Evolutionary conservation across 352 stramenopile species (phyloP).

Genomic region (Pythium guiyangense): DNA sequence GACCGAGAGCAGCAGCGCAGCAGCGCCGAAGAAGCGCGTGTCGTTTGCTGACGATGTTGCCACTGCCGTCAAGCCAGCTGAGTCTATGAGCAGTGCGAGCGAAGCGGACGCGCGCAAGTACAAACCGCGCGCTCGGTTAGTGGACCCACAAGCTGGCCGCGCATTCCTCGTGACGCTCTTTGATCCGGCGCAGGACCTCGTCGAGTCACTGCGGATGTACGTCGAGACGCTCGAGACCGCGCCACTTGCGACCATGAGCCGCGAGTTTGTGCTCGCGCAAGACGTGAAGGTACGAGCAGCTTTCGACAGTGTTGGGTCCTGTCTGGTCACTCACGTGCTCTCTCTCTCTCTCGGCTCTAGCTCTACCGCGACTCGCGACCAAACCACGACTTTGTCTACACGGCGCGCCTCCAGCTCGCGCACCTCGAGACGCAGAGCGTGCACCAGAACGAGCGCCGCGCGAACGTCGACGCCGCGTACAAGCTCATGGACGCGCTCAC

Average conservation of each 20-base stretch:
- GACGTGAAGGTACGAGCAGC: slow-evolving; percentile 40
- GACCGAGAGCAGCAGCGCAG: neutral
- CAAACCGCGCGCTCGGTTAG: neutral
- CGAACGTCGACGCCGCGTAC: slow-evolving; percentile 40
- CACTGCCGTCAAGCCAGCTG: too few species aligned
- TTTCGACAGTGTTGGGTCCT: too few species aligned
- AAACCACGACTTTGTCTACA: slow-evolving; percentile 16
- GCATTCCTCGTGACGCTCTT: slow-evolving; percentile 51
- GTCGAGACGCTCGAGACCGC: slow-evolving; percentile 29
- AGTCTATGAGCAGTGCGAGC: neutral
- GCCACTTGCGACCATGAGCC: slow-evolving; percentile 45
- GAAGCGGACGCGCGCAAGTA: neutral
- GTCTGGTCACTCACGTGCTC: neutral
- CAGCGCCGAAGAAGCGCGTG: slow-evolving; percentile 7
- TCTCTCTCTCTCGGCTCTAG: neutral
- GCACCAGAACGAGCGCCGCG: slow-evolving; percentile 31
- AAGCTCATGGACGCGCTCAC: slow-evolving; percentile 29
- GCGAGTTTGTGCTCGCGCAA: slow-evolving; percentile 47
- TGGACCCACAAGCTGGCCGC: slow-evolving; percentile 23
- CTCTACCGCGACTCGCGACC: slow-evolving; percentile 35
- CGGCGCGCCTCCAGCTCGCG: slow-evolving; percentile 28
- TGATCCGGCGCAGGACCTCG: slow-evolving; percentile 50
- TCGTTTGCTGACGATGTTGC: slow-evolving; percentile 4
- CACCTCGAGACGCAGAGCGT: slow-evolving; percentile 35
- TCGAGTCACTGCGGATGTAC: slow-evolving; percentile 45